Percentiles rank a stretch among this genome's conserved stretches.
Evolutionary conservation across 2,329 filamentous ascomycete species (phyloP).

Genomic region (Mariannaea elegans): DNA sequence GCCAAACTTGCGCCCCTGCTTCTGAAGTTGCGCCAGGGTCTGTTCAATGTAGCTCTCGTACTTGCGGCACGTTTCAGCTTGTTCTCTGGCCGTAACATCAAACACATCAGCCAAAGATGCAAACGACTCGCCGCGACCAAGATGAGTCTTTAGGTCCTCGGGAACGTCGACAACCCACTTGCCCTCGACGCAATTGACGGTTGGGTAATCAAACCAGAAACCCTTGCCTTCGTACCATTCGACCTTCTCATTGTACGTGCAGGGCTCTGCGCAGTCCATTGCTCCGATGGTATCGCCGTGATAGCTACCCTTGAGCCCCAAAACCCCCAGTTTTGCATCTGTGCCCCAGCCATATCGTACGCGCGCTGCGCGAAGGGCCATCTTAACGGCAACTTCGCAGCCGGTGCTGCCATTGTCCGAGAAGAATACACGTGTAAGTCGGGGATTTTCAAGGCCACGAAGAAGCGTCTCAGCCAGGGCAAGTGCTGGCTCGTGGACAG

Average conservation of each 20-base stretch:
- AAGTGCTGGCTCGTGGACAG: conserved; percentile 81
- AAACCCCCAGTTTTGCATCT: conserved; percentile 67
- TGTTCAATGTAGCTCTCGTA: conserved; percentile 70
- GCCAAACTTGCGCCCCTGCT: conserved; percentile 73
- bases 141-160: conserved; percentile 52
- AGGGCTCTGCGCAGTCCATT: conserved; percentile 86
- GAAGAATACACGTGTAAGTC: conserved; percentile 78
- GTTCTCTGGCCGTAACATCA: conserved; percentile 60
- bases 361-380: conserved; percentile 77
- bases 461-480: conserved; percentile 73
- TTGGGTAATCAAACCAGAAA: conserved; percentile 83
- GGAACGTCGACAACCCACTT: conserved; percentile 72
- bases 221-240: conserved; percentile 87
- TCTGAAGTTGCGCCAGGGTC: conserved; percentile 60
- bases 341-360: conserved; percentile 72
- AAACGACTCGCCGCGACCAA: conserved; percentile 57
- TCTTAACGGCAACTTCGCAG: conserved; percentile 85
- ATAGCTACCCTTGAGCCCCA: conserved; percentile 83
- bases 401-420: conserved; percentile 87
- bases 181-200: conserved; percentile 72
- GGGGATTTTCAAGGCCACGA: conserved; percentile 65
- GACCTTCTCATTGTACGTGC: conserved; percentile 80
- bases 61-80: conserved; percentile 52
- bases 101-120: conserved; percentile 66
- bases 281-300: conserved; percentile 90